Percentiles rank a stretch among this genome's conserved stretches.
Evolutionary conservation across 108 stramenopile species (phyloP).

Genomic region (Hondaea fermentalgiana): DNA sequence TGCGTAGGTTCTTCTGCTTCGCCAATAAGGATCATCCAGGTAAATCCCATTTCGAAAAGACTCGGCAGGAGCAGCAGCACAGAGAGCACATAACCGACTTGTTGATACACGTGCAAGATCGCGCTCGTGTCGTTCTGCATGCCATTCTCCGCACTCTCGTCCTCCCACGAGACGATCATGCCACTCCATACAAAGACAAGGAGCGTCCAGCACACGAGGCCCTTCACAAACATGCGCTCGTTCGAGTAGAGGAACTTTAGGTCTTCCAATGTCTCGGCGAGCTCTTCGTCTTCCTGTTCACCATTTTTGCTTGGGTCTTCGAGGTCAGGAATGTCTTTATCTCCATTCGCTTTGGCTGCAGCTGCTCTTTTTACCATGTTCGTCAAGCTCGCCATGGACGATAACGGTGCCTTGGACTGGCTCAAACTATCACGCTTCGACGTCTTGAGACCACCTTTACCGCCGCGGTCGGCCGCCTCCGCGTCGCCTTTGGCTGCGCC

Average conservation of each 20-base stretch:
- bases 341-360: not conserved
- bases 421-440: no score
- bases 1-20: not conserved
- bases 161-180: not conserved
- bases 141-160: not conserved
- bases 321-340: not conserved
- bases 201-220: constrained; percentile 6
- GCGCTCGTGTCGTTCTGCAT: not conserved
- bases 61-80: not conserved
- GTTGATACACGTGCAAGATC: not conserved
- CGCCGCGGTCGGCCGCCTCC: no score
- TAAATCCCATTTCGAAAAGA: not conserved
- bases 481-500: no score
- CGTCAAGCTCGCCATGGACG: not conserved
- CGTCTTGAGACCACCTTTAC: no score
- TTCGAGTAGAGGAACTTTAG: not conserved
- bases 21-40: not conserved
- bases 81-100: not conserved
- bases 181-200: not conserved
- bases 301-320: not conserved
- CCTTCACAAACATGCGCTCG: not conserved
- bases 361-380: not conserved
- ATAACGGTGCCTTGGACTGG: no score
- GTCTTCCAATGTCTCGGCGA: not conserved
- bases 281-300: not conserved